A percentile compares a stretch with the other conserved stretches of the same genome.
phyloP scores from a whole-genome alignment of 108 stramenopile species.

The Nitzschia palea region DNA sequence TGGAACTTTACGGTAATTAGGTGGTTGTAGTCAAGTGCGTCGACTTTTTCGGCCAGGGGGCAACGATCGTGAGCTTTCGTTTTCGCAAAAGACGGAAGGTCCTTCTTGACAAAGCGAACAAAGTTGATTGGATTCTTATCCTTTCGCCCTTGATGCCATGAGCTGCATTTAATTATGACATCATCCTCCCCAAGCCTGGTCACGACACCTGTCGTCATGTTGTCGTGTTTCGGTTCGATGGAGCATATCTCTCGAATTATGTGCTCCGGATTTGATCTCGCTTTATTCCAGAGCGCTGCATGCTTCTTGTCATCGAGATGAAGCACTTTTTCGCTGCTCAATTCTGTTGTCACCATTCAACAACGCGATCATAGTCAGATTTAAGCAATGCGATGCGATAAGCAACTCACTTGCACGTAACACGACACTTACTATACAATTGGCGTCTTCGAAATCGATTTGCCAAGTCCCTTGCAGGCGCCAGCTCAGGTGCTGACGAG shows the following conservation, averaged over 20 bases:
- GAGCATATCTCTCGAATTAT: slow-evolving; percentile 34
- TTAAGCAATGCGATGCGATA: no score
- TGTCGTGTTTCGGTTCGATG: slow-evolving; percentile 16
- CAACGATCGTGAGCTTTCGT: slow-evolving; percentile 4
- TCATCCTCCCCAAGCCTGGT: slow-evolving; percentile 40
- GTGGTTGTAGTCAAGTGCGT: slow-evolving; percentile 24
- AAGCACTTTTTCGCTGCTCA: slow-evolving; percentile 18
- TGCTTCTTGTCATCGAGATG: slow-evolving; percentile 19
- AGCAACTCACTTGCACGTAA: neutral
- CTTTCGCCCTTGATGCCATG: slow-evolving; percentile 72
- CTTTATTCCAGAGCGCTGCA: slow-evolving; percentile 22
- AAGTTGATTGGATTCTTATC: slow-evolving; percentile 59
- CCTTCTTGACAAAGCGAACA: slow-evolving; percentile 73
- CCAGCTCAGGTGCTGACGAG: slow-evolving; percentile 40
- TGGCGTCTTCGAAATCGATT: slow-evolving; percentile 46
- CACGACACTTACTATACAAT: slow-evolving; percentile 64
- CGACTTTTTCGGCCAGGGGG: slow-evolving; percentile 44
- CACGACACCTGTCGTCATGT: slow-evolving; percentile 6
- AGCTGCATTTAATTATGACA: slow-evolving; percentile 62
- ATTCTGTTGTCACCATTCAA: slow-evolving; percentile 8
- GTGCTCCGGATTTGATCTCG: neutral
- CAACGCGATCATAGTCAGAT: no score
- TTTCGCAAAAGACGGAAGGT: slow-evolving; percentile 24
- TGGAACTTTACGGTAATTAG: slow-evolving; percentile 35
- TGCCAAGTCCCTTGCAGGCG: slow-evolving; percentile 53